Conservation (phyloP, 805 yeast genomes). For the Candida alai region DNA sequence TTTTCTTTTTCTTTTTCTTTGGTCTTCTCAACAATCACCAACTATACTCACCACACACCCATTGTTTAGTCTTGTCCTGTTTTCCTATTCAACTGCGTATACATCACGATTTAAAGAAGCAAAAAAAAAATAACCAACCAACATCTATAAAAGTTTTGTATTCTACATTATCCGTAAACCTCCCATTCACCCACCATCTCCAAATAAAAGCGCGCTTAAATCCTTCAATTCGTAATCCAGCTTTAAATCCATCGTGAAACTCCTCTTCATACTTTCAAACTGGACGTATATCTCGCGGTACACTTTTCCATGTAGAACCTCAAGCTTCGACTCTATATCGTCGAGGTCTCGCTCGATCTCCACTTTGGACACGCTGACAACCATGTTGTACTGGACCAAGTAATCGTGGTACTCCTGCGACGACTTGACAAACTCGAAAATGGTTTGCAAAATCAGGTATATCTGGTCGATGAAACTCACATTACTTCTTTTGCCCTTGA, state of each 20-base stretch:
- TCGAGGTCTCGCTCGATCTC: constrained; percentile 13
- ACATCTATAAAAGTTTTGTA: no score
- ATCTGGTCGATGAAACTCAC: constrained; percentile 29
- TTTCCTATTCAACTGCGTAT: no score
- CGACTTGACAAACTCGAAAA: constrained; percentile 30
- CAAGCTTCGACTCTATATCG: constrained; percentile 23
- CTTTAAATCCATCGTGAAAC: constrained; percentile 50
- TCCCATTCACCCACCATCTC: no score
- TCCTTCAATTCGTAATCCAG: constrained; percentile 48
- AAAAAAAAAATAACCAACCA: no score
- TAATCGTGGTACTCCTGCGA: constrained; percentile 31
- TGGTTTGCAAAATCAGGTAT: constrained; percentile 26
- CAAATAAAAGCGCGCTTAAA: no score
- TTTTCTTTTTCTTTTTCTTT: no score
- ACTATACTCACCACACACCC: no score
- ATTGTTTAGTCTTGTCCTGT: no score
- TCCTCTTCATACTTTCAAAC: constrained; percentile 40
- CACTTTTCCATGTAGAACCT: constrained; percentile 37
- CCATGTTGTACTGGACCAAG: constrained; percentile 25
- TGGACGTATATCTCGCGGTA: constrained; percentile 34
- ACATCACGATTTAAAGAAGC: no score
- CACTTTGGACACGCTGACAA: constrained; percentile 6
- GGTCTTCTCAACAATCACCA: no score
- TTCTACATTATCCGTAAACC: no score
- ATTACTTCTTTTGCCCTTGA: constrained; percentile 27